phyloP scores from a whole-genome alignment of 23 red algal genomes.

The Cyanidium caldarium region DNA sequence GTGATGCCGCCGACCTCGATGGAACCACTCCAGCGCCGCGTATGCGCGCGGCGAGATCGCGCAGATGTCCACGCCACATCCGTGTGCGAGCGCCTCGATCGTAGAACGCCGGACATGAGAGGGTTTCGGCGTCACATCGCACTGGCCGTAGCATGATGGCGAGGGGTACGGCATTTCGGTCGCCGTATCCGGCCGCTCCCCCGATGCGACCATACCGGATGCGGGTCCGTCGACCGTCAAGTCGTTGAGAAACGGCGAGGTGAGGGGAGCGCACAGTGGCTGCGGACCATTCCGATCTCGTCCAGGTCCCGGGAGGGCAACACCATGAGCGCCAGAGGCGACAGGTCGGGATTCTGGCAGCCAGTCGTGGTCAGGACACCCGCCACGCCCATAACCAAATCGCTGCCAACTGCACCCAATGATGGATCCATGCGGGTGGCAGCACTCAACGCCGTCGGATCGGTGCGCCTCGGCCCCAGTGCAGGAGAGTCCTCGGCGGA shows the following conservation, averaged over 20 bases:
- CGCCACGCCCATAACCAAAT: no score
- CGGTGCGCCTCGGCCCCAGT: no score
- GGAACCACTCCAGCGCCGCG: constrained; percentile 76
- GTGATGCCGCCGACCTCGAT: constrained; percentile 86
- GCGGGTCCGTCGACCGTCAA: neutral
- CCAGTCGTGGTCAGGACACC: constrained; percentile 14
- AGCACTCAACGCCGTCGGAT: no score
- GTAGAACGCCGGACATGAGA: constrained; percentile 76
- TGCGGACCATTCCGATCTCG: constrained; percentile 64
- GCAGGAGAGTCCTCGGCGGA: neutral
- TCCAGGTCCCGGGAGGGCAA: constrained; percentile 61
- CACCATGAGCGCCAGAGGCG: constrained; percentile 45
- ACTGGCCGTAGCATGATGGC: neutral
- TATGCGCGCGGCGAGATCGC: constrained; percentile 67
- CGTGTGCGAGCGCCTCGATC: constrained; percentile 65
- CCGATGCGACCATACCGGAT: no score
- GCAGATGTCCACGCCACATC: constrained; percentile 80
- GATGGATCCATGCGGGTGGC: no score
- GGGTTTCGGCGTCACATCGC: constrained; percentile 23
- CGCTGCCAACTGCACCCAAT: no score
- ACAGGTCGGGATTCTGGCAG: constrained; percentile 17
- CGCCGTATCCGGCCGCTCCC: no score
- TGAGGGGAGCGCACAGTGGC: constrained; percentile 55
- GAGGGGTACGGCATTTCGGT: neutral
- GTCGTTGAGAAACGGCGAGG: constrained; percentile 8